Evolutionary conservation across 2,329 filamentous ascomycete genomes (phyloP).

Genomic region (Aspergillus caelatus): DNA sequence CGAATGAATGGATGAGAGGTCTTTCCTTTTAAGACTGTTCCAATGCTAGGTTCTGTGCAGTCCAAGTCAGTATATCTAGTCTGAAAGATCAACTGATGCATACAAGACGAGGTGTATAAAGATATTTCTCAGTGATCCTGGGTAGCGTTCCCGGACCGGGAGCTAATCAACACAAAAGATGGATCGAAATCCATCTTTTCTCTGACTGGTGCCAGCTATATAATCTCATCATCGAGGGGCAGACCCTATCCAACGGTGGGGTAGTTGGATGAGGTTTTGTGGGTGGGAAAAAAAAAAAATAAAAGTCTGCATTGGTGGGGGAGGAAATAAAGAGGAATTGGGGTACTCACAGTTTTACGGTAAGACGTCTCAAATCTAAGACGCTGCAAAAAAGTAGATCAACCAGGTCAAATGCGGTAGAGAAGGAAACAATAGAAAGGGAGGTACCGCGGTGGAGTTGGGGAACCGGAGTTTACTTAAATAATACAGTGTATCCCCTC

Average conservation of each 20-base stretch:
- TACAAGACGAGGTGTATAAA: slow-evolving; percentile 9
- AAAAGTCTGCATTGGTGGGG: slow-evolving; percentile 8
- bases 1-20: neutral
- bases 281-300: slow-evolving; percentile 2
- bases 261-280: slow-evolving; percentile 7
- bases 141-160: slow-evolving; percentile 52
- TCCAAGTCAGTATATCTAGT: slow-evolving; percentile 15
- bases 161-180: slow-evolving; percentile 65
- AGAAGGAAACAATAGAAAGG: neutral
- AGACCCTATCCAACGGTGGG: slow-evolving; percentile 9
- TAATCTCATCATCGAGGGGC: slow-evolving; percentile 57
- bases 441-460: neutral
- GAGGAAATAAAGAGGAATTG: slow-evolving; percentile 6
- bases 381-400: slow-evolving; percentile 6
- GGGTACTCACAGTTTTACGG: slow-evolving; percentile 9
- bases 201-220: slow-evolving; percentile 70
- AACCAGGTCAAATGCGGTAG: slow-evolving; percentile 1
- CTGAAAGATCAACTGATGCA: neutral
- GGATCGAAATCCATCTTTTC: slow-evolving; percentile 59
- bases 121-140: slow-evolving; percentile 34
- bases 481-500: slow-evolving; percentile 1
- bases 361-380: slow-evolving; percentile 5
- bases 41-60: slow-evolving; percentile 13
- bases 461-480: neutral
- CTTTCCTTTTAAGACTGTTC: neutral